phyloP scores from a whole-genome alignment of 2,329 filamentous ascomycete species.

The Dothideomycetes sp. region DNA sequence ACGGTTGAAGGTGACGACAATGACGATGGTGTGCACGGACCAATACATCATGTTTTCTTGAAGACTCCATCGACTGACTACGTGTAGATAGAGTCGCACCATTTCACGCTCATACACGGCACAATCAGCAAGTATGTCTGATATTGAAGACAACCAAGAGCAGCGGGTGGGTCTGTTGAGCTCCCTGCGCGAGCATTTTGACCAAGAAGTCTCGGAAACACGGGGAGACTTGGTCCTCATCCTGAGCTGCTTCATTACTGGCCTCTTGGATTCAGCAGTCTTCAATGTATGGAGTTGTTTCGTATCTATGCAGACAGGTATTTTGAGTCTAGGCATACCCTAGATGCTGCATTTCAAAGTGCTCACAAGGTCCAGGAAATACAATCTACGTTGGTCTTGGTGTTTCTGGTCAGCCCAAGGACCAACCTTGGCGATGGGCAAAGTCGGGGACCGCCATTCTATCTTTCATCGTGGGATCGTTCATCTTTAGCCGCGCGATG shows the following conservation, averaged over 20 bases:
- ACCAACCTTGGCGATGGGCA: conserved; percentile 52
- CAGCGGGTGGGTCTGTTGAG: background rate
- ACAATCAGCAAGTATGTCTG: conserved; percentile 9
- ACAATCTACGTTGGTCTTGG: conserved; percentile 72
- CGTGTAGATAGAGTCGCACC: too few relatives aligned
- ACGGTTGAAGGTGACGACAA: too few relatives aligned
- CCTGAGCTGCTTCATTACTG: conserved; percentile 66
- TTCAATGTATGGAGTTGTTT: conserved; percentile 73
- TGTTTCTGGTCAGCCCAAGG: conserved; percentile 46
- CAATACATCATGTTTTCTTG: too few relatives aligned
- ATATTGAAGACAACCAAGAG: conserved; percentile 1
- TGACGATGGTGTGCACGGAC: too few relatives aligned
- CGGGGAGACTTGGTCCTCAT: conserved; percentile 62
- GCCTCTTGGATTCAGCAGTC: conserved; percentile 65
- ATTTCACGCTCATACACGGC: too few relatives aligned
- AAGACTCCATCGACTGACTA: too few relatives aligned
- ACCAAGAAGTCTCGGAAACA: conserved; percentile 47
- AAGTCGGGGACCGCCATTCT: conserved; percentile 62
- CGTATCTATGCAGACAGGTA: conserved; percentile 75
- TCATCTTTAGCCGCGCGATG: conserved; percentile 62
- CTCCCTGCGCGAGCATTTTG: conserved; percentile 24
- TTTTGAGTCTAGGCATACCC: conserved; percentile 18
- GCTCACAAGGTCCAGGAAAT: conserved; percentile 41
- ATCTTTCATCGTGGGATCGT: conserved; percentile 63
- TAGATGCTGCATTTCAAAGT: background rate